These are phyloP conservation scores for Rhodosporidiobolus sp. DNA, from an alignment of 768 basidiomycete genomes.

Conservation along the genomic window DNA sequence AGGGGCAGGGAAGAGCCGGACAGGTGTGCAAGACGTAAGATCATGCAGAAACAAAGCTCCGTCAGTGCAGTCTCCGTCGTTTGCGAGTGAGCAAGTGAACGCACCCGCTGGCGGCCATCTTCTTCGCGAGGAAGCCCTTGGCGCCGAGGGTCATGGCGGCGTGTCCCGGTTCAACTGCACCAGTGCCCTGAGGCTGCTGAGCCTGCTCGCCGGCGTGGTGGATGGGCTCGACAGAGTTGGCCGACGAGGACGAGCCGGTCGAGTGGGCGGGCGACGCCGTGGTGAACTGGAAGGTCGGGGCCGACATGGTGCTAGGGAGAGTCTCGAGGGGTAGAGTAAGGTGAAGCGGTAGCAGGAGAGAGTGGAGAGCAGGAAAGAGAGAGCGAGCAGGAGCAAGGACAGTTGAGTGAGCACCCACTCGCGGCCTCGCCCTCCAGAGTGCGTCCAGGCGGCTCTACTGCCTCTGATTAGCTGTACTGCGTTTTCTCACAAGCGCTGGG, in stretches of 20 bases:
- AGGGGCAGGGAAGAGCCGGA: neutral
- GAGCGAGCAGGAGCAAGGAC: neutral
- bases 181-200: constrained; percentile 73
- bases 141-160: constrained; percentile 67
- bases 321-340: neutral
- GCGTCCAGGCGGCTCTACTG: neutral
- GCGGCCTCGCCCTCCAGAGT: neutral
- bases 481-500: too few species aligned
- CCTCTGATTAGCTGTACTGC: too few species aligned
- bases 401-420: neutral
- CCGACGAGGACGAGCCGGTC: constrained; percentile 1
- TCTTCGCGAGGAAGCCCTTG: constrained; percentile 89
- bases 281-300: constrained; percentile 44
- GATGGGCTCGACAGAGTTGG: constrained; percentile 61
- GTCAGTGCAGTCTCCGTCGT: neutral
- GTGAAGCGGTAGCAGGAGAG: neutral
- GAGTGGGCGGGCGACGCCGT: constrained; percentile 64
- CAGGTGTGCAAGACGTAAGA: neutral
- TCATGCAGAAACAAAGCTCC: neutral
- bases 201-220: constrained; percentile 77
- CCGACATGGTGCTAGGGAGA: constrained; percentile 10
- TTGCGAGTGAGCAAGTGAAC: constrained; percentile 47
- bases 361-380: neutral
- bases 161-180: constrained; percentile 56
- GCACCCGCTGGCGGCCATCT: constrained; percentile 81